Conservation (phyloP, 2,329 filamentous ascomycete genomes). For the Malbranchea cinnamomea region DNA sequence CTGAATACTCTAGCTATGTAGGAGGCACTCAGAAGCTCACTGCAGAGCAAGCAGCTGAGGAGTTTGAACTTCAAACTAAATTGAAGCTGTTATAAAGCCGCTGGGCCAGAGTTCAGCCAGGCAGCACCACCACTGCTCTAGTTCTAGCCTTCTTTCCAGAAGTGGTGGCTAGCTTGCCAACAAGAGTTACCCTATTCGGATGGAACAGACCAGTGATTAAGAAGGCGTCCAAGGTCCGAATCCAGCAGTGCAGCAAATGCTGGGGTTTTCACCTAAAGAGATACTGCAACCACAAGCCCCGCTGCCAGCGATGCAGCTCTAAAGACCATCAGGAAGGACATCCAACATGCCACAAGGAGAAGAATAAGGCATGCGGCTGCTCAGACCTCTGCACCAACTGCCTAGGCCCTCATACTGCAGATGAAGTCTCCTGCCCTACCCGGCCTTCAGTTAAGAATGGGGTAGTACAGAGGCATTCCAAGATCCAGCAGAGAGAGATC, state of each 20-base stretch:
- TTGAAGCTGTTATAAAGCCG: not conserved
- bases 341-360: slow-evolving; percentile 2
- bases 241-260: slow-evolving; percentile 1
- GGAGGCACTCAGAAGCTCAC: no score
- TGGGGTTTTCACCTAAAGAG: slow-evolving; percentile 1
- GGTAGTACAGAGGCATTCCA: not conserved
- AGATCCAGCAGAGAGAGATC: not conserved
- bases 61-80: not conserved
- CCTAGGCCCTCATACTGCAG: slow-evolving; percentile 1
- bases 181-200: not conserved
- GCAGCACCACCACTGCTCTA: not conserved
- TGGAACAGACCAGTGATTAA: not conserved
- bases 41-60: slow-evolving; percentile 1
- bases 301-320: slow-evolving; percentile 1
- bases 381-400: slow-evolving; percentile 1
- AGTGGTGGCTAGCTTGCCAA: not conserved
- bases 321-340: slow-evolving; percentile 1
- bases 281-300: slow-evolving; percentile 2
- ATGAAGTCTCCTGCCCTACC: not conserved
- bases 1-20: no score
- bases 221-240: slow-evolving; percentile 1
- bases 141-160: not conserved
- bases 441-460: not conserved
- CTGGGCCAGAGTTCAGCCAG: slow-evolving; percentile 1
- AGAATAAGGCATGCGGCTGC: not conserved